A percentile compares a stretch with the other conserved stretches of the same genome.
These are phyloP conservation scores for Acacia confusa DNA, from an alignment of 306 rosid species.

Conservation along the genomic window DNA sequence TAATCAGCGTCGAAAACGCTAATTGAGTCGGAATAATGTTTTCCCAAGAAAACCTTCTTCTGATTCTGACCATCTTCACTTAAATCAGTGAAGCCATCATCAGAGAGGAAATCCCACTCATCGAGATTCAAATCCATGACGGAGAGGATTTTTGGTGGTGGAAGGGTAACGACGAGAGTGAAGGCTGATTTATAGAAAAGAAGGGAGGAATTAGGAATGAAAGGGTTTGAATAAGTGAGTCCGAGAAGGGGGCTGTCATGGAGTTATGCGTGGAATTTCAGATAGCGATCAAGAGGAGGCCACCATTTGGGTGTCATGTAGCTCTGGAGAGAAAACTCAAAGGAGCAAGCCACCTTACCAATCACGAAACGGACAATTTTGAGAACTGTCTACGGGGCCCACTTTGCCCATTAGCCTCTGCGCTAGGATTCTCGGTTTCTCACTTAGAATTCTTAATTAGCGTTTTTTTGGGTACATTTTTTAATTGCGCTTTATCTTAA, in stretches of 20 bases:
- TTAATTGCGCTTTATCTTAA: not conserved
- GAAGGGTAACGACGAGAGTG: constrained; percentile 16
- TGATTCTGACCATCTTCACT: constrained; percentile 54
- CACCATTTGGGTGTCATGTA: constrained; percentile 33
- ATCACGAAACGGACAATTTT: constrained; percentile 33
- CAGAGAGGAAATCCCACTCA: constrained; percentile 78
- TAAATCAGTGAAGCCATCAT: constrained; percentile 62
- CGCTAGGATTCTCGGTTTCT: constrained; percentile 3
- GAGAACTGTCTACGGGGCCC: constrained; percentile 33
- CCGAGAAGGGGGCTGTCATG: constrained; percentile 59
- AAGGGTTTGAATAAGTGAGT: constrained; percentile 26
- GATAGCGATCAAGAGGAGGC: constrained; percentile 13
- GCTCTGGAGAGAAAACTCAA: constrained; percentile 35
- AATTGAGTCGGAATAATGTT: constrained; percentile 35
- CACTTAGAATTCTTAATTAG: constrained; percentile 9
- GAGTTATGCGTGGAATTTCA: constrained; percentile 52
- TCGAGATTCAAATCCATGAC: constrained; percentile 56
- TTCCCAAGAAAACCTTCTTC: constrained; percentile 39
- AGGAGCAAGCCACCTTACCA: constrained; percentile 39
- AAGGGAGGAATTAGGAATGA: not conserved
- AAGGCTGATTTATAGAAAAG: constrained; percentile 18
- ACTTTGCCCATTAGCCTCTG: constrained; percentile 34
- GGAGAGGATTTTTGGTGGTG: not conserved
- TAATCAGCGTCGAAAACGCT: constrained; percentile 53
- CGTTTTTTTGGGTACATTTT: too few relatives aligned